Conservation (phyloP, 1,284 basidiomycete genomes). For the Trametes polyzona region DNA sequence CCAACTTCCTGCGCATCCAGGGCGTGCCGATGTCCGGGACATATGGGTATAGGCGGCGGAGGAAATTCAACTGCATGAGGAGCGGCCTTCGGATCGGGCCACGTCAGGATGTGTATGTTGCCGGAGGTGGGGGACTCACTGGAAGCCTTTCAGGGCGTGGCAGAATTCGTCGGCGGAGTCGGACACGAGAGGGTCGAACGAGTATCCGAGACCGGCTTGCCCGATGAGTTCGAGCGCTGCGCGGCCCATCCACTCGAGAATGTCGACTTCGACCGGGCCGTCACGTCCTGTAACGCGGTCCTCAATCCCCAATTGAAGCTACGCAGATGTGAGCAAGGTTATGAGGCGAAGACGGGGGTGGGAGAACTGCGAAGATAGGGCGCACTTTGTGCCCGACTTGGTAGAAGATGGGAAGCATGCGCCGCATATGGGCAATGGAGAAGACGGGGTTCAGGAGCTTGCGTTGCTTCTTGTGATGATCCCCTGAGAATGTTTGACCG, state of each 20-base stretch:
- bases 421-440: conserved; percentile 15
- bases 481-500: neutral
- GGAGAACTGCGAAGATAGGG: too few relatives aligned
- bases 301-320: too few relatives aligned
- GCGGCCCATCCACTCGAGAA: conserved; percentile 38
- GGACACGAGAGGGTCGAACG: conserved; percentile 37
- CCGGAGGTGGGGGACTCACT: conserved; percentile 22
- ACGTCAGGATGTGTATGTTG: too few relatives aligned
- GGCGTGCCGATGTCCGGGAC: neutral
- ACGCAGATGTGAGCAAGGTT: too few relatives aligned
- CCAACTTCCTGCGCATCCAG: conserved; percentile 9
- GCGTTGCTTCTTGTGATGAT: conserved; percentile 16
- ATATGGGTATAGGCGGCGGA: neutral
- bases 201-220: conserved; percentile 41
- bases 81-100: neutral
- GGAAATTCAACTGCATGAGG: neutral
- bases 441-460: conserved; percentile 19
- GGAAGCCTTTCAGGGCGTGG: conserved; percentile 34
- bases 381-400: conserved; percentile 5
- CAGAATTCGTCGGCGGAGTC: conserved; percentile 30
- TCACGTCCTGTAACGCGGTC: too few relatives aligned
- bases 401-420: conserved; percentile 18
- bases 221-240: conserved; percentile 42
- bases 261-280: conserved; percentile 30
- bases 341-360: too few relatives aligned